phyloP scores from a whole-genome alignment of 2,329 filamentous ascomycete species.

The Paraphoma sp. region DNA sequence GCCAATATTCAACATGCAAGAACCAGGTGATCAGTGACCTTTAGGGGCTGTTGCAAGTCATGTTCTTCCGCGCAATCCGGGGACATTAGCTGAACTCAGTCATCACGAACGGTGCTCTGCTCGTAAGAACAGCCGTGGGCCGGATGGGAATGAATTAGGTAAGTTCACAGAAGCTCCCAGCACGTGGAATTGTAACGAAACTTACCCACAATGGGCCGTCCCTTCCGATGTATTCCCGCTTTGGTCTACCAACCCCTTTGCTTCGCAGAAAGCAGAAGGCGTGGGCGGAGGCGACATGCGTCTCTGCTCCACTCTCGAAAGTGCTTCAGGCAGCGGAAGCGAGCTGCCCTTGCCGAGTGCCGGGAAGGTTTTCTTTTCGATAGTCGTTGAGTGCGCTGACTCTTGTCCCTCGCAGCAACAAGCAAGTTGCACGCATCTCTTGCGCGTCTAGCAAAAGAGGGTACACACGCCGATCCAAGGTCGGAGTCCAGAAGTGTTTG shows the following conservation, averaged over 20 bases:
- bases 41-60: constrained; percentile 25
- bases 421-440: not conserved
- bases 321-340: not conserved
- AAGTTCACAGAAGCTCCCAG: constrained; percentile 14
- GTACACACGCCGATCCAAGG: not conserved
- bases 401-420: not conserved
- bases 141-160: constrained; percentile 8
- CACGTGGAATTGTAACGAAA: not conserved
- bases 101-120: constrained; percentile 7
- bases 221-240: not conserved
- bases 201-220: not conserved
- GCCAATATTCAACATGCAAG: constrained; percentile 14
- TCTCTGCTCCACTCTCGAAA: not conserved
- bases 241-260: constrained; percentile 3
- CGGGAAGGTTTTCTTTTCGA: not conserved
- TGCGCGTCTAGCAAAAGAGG: not conserved
- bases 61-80: constrained; percentile 18
- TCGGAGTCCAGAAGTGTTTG: constrained; percentile 23
- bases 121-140: constrained; percentile 4
- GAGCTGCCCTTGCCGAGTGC: not conserved
- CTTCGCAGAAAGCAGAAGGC: not conserved
- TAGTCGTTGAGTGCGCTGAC: not conserved
- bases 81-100: constrained; percentile 13
- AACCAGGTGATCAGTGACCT: constrained; percentile 14
- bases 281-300: not conserved